A percentile compares a stretch with the other conserved stretches of the same genome.
These are phyloP conservation scores for Rhodotorula glutinis DNA, from an alignment of 1,284 basidiomycete genomes.

Conservation along the genomic window DNA sequence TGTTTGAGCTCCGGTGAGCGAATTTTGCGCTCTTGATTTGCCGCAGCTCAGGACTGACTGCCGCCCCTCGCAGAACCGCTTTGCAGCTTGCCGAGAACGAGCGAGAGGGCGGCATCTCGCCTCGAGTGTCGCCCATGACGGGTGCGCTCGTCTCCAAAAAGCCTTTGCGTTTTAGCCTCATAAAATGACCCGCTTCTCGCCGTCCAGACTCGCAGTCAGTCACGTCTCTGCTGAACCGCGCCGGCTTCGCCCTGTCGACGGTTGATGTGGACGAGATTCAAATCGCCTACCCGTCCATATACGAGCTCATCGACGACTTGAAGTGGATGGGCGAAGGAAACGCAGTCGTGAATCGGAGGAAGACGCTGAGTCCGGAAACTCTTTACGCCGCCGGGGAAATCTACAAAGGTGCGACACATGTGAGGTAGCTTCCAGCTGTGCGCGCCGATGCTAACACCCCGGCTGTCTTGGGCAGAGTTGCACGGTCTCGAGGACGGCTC, in stretches of 20 bases:
- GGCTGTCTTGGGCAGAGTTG: constrained; percentile 58
- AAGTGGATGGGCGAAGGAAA: constrained; percentile 96
- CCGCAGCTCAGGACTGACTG: neutral
- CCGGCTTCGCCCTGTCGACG: constrained; percentile 89
- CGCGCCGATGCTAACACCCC: neutral
- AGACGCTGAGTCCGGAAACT: constrained; percentile 77
- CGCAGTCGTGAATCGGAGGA: constrained; percentile 60
- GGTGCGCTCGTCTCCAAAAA: constrained; percentile 53
- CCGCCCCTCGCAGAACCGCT: constrained; percentile 57
- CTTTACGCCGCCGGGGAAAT: constrained; percentile 86
- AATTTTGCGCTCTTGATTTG: too few relatives aligned
- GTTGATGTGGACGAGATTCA: constrained; percentile 93
- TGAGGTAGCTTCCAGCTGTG: too few relatives aligned
- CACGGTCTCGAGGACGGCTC: constrained; percentile 78
- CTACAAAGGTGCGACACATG: constrained; percentile 69
- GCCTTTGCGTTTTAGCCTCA: neutral
- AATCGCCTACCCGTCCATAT: constrained; percentile 90
- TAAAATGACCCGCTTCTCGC: too few relatives aligned
- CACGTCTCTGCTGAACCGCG: constrained; percentile 83
- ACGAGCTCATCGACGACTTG: constrained; percentile 90
- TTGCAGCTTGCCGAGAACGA: constrained; percentile 93
- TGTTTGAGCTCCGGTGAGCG: constrained; percentile 82
- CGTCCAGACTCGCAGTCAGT: constrained; percentile 50
- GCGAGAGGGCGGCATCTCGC: constrained; percentile 90
- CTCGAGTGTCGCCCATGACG: constrained; percentile 95